Base-by-base conservation (phyloP, 305 asterid species). In the Fraxinus baroniana region DNA sequence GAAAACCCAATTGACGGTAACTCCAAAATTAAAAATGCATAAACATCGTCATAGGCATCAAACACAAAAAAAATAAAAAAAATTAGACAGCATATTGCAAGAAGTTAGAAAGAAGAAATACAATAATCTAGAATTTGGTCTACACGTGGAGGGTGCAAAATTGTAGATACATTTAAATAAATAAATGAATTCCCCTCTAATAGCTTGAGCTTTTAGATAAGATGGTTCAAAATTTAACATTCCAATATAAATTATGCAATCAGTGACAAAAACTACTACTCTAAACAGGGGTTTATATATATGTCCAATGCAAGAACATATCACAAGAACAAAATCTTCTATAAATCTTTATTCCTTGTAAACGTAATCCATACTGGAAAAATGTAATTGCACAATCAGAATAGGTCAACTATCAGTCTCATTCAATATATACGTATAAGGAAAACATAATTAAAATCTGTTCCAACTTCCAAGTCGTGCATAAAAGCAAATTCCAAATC, bases 371-470 rank as follows among this genome's bases (percentile, higher is more conserved):
- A 71, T 17, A 62, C 70, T 5, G 17, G 22, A 17, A 75, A 18
- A 49, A 22, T 28, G 26, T 1, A 26, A n/a, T 73, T 20, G 77
- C 37, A 17, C 32, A 75, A 64, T 70, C 0, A 77, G 26, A 32
- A 41, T 30, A 77, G 32, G 78, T 57, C 64, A 80, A 35, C n/a
- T 13, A 39, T 77, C 46, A 24, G 71, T 52, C 62, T 73, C 77
- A 39, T 84, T 6, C 44, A 22, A 46, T 82, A 55, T 33, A 71
- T 32, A 71, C 5, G 12, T 79, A 82, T 60, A 41, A 35, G 70
- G 15, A 73, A 73, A 18, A 49, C 8, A 66, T 22, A 4, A 28
- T 6, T 24, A 73, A 68, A 75, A 32, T 66, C 39, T 33, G 37
- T 30, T 20, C 28, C 73, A 57, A 22, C 73, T 10, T 81, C 80